A percentile compares a stretch with the other conserved stretches of the same genome.
Evolutionary conservation across 2,329 filamentous ascomycete genomes (phyloP).

Genomic region (Pseudocercospora crystallina): DNA sequence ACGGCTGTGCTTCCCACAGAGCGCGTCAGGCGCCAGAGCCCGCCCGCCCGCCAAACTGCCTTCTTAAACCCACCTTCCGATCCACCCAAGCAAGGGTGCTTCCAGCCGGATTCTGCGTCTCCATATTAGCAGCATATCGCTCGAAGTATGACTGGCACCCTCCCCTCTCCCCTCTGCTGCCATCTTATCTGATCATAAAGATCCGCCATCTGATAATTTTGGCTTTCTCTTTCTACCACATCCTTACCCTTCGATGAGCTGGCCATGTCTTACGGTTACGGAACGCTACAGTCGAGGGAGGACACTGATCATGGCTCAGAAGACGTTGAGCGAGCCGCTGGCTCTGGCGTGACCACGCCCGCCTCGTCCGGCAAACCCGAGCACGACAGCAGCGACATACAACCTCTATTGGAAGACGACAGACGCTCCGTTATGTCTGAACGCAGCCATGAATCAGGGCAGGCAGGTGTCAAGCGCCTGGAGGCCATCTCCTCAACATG

Average conservation of each 20-base stretch:
- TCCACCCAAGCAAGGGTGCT: neutral
- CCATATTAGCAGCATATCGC: neutral
- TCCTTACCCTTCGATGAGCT: constrained; percentile 10
- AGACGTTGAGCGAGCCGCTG: constrained; percentile 20
- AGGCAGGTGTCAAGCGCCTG: constrained; percentile 50
- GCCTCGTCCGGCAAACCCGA: constrained; percentile 21
- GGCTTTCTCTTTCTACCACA: constrained; percentile 7
- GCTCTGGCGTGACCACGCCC: constrained; percentile 11
- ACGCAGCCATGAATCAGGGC: constrained; percentile 33
- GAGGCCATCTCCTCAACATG: constrained; percentile 52
- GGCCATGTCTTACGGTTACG: constrained; percentile 21
- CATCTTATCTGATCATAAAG: constrained; percentile 9
- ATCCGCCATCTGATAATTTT: constrained; percentile 15
- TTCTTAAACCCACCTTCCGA: neutral
- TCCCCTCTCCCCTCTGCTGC: constrained; percentile 3
- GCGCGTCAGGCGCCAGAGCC: no score
- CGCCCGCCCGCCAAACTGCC: no score
- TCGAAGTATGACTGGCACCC: constrained; percentile 7
- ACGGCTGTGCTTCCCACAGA: no score
- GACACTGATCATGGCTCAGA: constrained; percentile 12
- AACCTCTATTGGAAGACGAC: constrained; percentile 22
- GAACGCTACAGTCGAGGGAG: constrained; percentile 17
- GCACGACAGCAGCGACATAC: constrained; percentile 15
- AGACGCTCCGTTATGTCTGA: constrained; percentile 25
- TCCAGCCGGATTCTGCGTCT: neutral